Conservation (phyloP, 1,284 basidiomycete genomes). For the Fomitopsis betulina region DNA sequence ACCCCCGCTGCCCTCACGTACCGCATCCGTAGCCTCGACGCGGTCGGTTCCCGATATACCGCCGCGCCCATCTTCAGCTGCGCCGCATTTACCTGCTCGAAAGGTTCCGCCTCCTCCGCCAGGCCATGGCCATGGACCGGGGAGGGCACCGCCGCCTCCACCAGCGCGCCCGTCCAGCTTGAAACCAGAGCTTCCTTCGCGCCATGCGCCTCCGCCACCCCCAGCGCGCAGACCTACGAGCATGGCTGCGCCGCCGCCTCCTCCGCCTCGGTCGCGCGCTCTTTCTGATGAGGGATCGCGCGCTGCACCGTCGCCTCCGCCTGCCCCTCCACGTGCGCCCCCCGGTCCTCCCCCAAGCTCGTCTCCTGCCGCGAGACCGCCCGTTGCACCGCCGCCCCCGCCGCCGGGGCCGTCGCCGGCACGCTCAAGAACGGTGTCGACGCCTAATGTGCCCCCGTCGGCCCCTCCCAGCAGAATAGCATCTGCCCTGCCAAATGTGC, state of each 20-base stretch:
- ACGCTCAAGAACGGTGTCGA: slow-evolving; percentile 13
- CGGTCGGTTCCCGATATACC: slow-evolving; percentile 19
- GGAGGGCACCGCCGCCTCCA: slow-evolving; percentile 27
- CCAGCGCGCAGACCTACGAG: slow-evolving; percentile 17
- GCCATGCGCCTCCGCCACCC: slow-evolving; percentile 36
- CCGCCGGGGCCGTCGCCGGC: slow-evolving; percentile 14
- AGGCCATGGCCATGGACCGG: slow-evolving; percentile 6
- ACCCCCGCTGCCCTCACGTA: slow-evolving; percentile 24
- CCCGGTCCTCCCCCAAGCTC: slow-evolving; percentile 30
- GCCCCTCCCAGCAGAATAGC: slow-evolving; percentile 21
- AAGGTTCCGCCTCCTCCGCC: slow-evolving; percentile 32
- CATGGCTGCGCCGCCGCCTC: slow-evolving; percentile 20
- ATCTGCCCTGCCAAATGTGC: slow-evolving; percentile 13
- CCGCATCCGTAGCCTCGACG: slow-evolving; percentile 19
- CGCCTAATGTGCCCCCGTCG: slow-evolving; percentile 16
- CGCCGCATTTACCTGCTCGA: slow-evolving; percentile 27
- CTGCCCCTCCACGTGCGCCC: slow-evolving; percentile 17
- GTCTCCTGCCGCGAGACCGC: slow-evolving; percentile 24
- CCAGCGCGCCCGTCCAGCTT: slow-evolving; percentile 23
- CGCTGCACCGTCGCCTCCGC: slow-evolving; percentile 10
- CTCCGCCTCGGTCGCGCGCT: slow-evolving; percentile 24
- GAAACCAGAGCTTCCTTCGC: slow-evolving; percentile 25
- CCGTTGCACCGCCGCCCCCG: slow-evolving; percentile 15
- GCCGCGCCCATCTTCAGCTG: slow-evolving; percentile 23
- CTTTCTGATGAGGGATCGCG: slow-evolving; percentile 18